Evolutionary conservation across 768 basidiomycete genomes (phyloP).

Genomic region (Leucosporidium scottii): DNA sequence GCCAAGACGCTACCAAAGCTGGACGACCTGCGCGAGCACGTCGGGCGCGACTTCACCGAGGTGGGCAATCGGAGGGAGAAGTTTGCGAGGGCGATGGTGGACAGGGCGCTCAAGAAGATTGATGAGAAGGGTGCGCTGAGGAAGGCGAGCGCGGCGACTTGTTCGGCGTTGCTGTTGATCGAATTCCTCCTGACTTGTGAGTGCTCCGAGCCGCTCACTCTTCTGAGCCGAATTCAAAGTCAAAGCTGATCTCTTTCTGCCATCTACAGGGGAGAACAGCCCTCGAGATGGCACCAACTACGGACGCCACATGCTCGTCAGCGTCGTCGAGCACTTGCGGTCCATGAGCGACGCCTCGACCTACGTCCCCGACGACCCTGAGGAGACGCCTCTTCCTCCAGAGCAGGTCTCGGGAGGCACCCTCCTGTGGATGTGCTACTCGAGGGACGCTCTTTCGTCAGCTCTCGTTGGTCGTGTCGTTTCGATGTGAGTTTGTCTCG

Average conservation of each 20-base stretch:
- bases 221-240: too few species aligned
- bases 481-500: constrained; percentile 6
- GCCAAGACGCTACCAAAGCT: constrained; percentile 5
- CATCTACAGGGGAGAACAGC: constrained; percentile 4
- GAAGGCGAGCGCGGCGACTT: background rate
- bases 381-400: constrained; percentile 8
- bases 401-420: constrained; percentile 19
- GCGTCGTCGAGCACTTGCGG: constrained; percentile 20
- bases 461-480: constrained; percentile 4
- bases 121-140: constrained; percentile 13
- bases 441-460: constrained; percentile 12
- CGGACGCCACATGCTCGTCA: constrained; percentile 13
- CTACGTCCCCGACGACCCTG: constrained; percentile 14
- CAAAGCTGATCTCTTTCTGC: too few species aligned
- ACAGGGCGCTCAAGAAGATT: constrained; percentile 13
- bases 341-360: constrained; percentile 9
- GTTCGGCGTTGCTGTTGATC: constrained; percentile 6
- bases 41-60: constrained; percentile 9
- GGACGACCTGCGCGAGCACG: background rate
- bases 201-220: background rate
- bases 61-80: constrained; percentile 21
- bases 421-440: constrained; percentile 24
- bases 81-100: constrained; percentile 12
- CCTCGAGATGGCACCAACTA: background rate
- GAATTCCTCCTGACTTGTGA: constrained; percentile 21